Base-by-base conservation (phyloP, 805 yeast genomes). In the Saccharomycopsis microspora region DNA sequence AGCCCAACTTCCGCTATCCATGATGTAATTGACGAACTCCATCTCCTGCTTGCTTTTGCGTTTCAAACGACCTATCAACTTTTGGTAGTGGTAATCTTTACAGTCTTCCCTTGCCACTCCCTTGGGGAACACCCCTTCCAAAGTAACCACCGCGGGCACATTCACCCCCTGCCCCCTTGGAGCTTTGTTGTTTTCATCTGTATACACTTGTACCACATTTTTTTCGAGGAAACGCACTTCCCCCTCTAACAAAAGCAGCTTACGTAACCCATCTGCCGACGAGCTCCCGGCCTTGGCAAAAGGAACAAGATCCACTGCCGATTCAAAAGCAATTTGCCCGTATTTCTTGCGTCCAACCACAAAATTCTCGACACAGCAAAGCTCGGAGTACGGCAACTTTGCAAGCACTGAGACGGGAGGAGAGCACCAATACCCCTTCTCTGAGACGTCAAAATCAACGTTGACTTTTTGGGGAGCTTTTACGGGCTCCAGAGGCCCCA, bases 11-110 rank as follows among this genome's bases (percentile, higher is more conserved):
- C 86, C 85, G 4, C 77, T 75, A 32, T 80, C 70, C 3, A 88
- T 87, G 57, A 84, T 88, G 59, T 81, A 88, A 4, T 88, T 81
- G 9, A 89, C 69, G 59, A 84, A 87, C 52, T 80, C 11, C 1
- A 40, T 30, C 5, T 42, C 39, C 35, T 52, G 44, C 33, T 61
- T 62, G 11, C 11, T n/a, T 19, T 38, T 38, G 11, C 10, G 10
- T 34, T 34, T 34, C 4, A 60, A 58, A 3, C 32, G 19, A 38
- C 35, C 55, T 52, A 43, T 59, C 61, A 7, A 33, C 39, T 44
- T 54, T 60, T 1, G 49, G 44, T 19, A 19, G 19, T 19, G 19
- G 19, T 19, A 19, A 19, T 19, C 19, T 19, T 19, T 19, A 19
- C 19, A 19, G 19, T 19, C 19, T 19, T 19, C 19, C 19, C 19